A percentile compares a stretch with the other conserved stretches of the same genome.
Conservation (phyloP, 202 grass and related monocot genomes). For the Alloteropsis angusta region DNA sequence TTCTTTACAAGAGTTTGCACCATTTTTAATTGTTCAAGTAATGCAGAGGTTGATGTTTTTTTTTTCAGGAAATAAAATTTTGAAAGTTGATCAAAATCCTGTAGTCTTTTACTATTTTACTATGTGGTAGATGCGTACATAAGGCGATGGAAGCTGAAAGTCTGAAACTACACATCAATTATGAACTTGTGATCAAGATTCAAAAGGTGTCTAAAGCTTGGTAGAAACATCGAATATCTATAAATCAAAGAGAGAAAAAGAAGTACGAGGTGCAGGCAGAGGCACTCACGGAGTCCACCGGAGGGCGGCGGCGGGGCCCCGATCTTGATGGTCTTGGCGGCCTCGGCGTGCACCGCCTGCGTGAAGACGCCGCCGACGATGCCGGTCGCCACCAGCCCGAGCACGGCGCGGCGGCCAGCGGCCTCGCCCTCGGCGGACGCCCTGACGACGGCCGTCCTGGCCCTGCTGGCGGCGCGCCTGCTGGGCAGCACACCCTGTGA, state of each 20-base stretch:
- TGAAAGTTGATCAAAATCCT: not conserved
- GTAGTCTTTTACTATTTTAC: not conserved
- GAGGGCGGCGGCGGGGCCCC: slow-evolving; percentile 59
- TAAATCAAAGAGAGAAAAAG: not conserved
- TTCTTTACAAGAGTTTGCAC: not conserved
- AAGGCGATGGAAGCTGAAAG: not conserved
- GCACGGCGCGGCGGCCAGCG: slow-evolving; percentile 48
- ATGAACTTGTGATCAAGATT: not conserved
- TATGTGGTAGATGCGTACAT: not conserved
- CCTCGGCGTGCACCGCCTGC: slow-evolving; percentile 40
- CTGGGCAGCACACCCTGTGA: slow-evolving; percentile 43
- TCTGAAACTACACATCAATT: not conserved
- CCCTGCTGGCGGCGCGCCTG: slow-evolving; percentile 21
- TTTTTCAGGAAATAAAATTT: not conserved
- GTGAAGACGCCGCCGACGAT: slow-evolving; percentile 41
- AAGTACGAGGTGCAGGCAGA: not conserved
- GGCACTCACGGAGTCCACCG: slow-evolving; percentile 81
- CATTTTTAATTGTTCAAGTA: not conserved
- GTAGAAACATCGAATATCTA: not conserved
- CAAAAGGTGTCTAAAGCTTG: not conserved
- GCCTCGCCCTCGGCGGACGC: slow-evolving; percentile 42
- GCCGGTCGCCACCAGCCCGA: slow-evolving; percentile 65
- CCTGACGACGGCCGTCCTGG: slow-evolving; percentile 34
- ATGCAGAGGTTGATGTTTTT: not conserved
- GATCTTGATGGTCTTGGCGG: slow-evolving; percentile 57